These are phyloP conservation scores for Scytalidium sp. DNA, from an alignment of 2,329 filamentous ascomycete genomes.

Conservation along the genomic window DNA sequence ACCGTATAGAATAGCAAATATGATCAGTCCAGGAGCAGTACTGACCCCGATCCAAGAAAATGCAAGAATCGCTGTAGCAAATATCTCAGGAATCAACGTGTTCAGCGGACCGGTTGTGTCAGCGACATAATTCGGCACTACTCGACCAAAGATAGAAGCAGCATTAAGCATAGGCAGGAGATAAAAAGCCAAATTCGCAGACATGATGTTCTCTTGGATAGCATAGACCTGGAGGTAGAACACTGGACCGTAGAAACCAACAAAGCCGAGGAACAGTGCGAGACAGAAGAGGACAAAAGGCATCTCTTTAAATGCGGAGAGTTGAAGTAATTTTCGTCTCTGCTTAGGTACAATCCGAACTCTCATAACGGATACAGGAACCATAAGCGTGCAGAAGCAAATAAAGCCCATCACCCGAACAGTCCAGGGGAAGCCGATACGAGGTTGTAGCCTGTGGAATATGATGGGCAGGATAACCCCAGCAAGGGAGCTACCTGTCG, in stretches of 20 bases:
- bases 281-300: conserved; percentile 33
- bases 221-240: conserved; percentile 16
- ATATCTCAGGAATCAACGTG: conserved; percentile 29
- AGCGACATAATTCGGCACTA: conserved; percentile 14
- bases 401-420: conserved; percentile 41
- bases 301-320: too few species aligned
- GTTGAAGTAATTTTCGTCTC: too few species aligned
- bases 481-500: conserved; percentile 29
- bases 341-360: too few species aligned
- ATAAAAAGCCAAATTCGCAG: conserved; percentile 14
- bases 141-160: conserved; percentile 16
- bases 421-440: conserved; percentile 39
- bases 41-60: conserved; percentile 12
- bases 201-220: conserved; percentile 7
- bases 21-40: conserved; percentile 8
- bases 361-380: too few species aligned
- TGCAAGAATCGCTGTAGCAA: conserved; percentile 7
- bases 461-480: conserved; percentile 41
- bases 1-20: conserved; percentile 12
- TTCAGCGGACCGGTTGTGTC: conserved; percentile 16
- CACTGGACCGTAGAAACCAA: conserved; percentile 17
- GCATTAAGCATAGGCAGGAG: conserved; percentile 16
- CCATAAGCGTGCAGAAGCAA: too few species aligned
- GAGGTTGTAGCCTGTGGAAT: conserved; percentile 31
- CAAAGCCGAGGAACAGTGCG: conserved; percentile 39